Conservation (phyloP, 192 early-diverging fungal species). For the Ambispora gerdemannii region DNA sequence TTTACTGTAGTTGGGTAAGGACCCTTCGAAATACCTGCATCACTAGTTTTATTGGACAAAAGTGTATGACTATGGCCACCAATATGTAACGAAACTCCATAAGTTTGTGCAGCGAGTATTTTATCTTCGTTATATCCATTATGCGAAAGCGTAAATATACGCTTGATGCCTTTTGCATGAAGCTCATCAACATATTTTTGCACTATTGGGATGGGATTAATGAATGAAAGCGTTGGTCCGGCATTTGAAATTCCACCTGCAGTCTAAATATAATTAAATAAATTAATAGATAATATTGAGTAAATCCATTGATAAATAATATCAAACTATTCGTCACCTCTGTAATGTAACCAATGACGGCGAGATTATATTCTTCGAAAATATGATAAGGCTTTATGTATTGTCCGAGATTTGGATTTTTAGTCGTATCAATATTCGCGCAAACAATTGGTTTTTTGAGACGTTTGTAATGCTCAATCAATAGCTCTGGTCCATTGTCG, state of each 20-base stretch:
- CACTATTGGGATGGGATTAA: slow-evolving; percentile 56
- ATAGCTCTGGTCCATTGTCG: slow-evolving; percentile 58
- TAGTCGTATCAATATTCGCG: slow-evolving; percentile 61
- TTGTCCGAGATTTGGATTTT: slow-evolving; percentile 41
- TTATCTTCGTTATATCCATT: slow-evolving; percentile 73
- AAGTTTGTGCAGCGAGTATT: slow-evolving; percentile 53
- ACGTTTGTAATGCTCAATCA: slow-evolving; percentile 51
- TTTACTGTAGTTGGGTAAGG: slow-evolving; percentile 67
- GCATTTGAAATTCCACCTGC: slow-evolving; percentile 56
- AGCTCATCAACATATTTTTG: slow-evolving; percentile 64
- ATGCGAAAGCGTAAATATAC: slow-evolving; percentile 67
- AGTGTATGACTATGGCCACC: slow-evolving; percentile 79
- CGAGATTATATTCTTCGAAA: slow-evolving; percentile 63
- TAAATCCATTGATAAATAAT: background rate
- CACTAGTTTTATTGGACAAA: slow-evolving; percentile 50
- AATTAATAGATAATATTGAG: background rate
- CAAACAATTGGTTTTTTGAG: slow-evolving; percentile 63
- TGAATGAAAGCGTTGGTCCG: slow-evolving; percentile 48
- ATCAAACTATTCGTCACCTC: slow-evolving; percentile 31
- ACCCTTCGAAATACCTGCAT: slow-evolving; percentile 40
- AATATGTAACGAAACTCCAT: slow-evolving; percentile 61
- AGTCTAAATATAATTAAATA: slow-evolving; percentile 32
- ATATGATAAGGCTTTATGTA: slow-evolving; percentile 67
- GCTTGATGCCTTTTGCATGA: slow-evolving; percentile 56
- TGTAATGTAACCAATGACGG: slow-evolving; percentile 66